Conservation (phyloP, 2,329 filamentous ascomycete species). For the Fonsecaea monophora region DNA sequence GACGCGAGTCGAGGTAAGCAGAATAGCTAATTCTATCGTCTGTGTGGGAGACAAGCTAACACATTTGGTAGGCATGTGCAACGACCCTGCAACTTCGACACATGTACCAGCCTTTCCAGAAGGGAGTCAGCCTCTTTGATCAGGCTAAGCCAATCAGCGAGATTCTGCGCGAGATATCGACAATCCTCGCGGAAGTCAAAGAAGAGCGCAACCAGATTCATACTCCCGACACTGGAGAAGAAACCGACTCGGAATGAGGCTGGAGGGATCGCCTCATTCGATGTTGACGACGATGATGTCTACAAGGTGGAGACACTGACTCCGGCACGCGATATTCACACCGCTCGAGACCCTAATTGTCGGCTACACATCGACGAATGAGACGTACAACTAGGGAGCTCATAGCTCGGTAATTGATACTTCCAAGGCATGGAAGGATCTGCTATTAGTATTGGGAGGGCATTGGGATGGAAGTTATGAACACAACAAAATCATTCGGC, state of each 20-base stretch:
- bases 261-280: background rate
- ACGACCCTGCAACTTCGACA: conserved; percentile 80
- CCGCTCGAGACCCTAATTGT: background rate
- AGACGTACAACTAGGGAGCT: background rate
- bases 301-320: background rate
- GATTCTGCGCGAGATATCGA: conserved; percentile 58
- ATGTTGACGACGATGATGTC: background rate
- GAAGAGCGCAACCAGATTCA: conserved; percentile 13
- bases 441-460: conserved; percentile 8
- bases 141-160: conserved; percentile 79
- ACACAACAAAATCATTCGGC: background rate
- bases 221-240: conserved; percentile 28
- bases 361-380: background rate
- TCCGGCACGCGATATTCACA: background rate
- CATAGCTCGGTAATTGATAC: conserved; percentile 2
- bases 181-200: conserved; percentile 25
- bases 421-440: background rate
- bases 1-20: conserved; percentile 87
- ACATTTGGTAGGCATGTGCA: conserved; percentile 71
- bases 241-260: conserved; percentile 1
- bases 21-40: conserved; percentile 7
- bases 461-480: conserved; percentile 2
- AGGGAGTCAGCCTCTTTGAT: conserved; percentile 69
- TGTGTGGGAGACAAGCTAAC: conserved; percentile 41
- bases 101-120: conserved; percentile 72